Evolutionary conservation across 164 flowering plant species (phyloP).

Genomic region (Tinospora cordifolia): DNA sequence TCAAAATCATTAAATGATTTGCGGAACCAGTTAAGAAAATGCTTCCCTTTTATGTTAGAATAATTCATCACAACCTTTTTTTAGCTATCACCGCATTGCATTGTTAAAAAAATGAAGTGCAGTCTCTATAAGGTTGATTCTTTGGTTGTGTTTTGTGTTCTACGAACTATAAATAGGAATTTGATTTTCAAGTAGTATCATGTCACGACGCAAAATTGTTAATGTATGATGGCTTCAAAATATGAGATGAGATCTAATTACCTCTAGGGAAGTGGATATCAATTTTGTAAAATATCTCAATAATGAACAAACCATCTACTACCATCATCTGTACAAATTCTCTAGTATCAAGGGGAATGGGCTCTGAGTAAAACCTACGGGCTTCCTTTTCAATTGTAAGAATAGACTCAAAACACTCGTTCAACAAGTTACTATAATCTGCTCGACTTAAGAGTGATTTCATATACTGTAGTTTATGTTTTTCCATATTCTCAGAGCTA

Average conservation of each 20-base stretch:
- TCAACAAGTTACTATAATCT: slow-evolving; percentile 17
- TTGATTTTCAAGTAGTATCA: slow-evolving; percentile 59
- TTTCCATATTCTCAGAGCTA: slow-evolving; percentile 34
- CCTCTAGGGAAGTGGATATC: no score
- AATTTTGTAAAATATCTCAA: slow-evolving; percentile 30
- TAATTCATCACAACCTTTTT: neutral
- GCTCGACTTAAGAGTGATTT: slow-evolving; percentile 16
- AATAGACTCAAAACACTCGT: slow-evolving; percentile 12
- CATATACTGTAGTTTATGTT: slow-evolving; percentile 36
- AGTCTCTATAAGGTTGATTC: neutral
- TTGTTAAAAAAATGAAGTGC: slow-evolving; percentile 7
- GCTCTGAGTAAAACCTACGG: slow-evolving; percentile 43
- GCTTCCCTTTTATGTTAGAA: neutral
- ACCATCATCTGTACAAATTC: slow-evolving; percentile 53
- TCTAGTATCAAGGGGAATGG: slow-evolving; percentile 24
- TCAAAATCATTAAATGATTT: slow-evolving; percentile 4
- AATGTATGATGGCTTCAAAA: no score
- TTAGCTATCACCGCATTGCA: no score
- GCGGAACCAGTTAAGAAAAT: slow-evolving; percentile 9
- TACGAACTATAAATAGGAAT: no score
- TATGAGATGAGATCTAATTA: no score
- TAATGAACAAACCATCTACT: slow-evolving; percentile 49
- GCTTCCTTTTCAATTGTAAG: slow-evolving; percentile 31
- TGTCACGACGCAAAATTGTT: slow-evolving; percentile 38
- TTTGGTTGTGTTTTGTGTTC: neutral